Base-by-base conservation (phyloP, 2,329 filamentous ascomycete species). In the Diplodia scrobiculata region DNA sequence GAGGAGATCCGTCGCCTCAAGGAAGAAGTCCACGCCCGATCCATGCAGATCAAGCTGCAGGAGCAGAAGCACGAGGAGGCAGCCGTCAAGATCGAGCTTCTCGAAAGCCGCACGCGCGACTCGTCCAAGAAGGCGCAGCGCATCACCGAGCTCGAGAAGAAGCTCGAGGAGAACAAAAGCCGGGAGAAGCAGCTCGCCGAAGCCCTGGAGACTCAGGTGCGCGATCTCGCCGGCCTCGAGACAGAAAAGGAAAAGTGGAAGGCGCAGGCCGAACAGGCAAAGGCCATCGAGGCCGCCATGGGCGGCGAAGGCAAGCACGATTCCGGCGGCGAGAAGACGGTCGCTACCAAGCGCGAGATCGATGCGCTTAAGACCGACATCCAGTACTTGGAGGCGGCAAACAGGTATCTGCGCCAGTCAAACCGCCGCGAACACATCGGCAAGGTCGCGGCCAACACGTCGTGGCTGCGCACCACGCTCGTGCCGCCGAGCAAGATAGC, bases 21-120 rank as follows among this genome's bases (percentile, higher is more conserved):
- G 72, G 91, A 93, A 63, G 89, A 94, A 70, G 86, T 95, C 70
- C 87, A 89, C 70, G 91, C 94, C 73, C 88, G 90, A 21, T 89
- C 91, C 3, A 74, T 79, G 19, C 75, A 80, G 66, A 75, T 84
- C 47, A 78, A 75, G 66, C 72, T 78, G 66, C 78, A 79, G 50
- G 91, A 97, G 70, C 91, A 93, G 75, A 88, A 89, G 41, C 86
- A 96, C 63, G 92, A 96, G 76, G 94, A 96, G 67, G 85, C 91
- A 27, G 86, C 89, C n/a, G 89, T 97, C 71, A 93, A 95, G 77
- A 96, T 97, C 71, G 94, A 97, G 78, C 91, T 95, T 48, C 87
- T 98, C 45, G 91, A 96, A 76, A 91, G 91, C 7, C 85, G 91
- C 66, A 93, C 95, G 88, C 87, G 89, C 67, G 92, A 96, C 73